Conservation (phyloP, 768 basidiomycete genomes). For the Gloeophyllum trabeum region DNA sequence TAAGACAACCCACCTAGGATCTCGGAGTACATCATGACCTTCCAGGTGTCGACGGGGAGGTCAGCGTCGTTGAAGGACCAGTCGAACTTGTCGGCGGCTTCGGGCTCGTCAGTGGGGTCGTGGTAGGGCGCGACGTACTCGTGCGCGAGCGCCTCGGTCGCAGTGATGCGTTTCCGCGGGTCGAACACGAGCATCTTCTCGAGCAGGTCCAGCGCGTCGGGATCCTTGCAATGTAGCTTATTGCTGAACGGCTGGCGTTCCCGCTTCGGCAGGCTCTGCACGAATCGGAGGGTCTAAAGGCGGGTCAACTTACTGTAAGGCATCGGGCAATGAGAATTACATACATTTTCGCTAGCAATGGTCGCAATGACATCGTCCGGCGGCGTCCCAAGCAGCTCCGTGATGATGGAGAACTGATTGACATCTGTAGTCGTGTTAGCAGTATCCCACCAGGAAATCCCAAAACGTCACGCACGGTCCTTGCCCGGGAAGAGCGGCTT, state of each 20-base stretch:
- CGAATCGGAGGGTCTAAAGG: constrained; percentile 86
- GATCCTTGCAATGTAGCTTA: constrained; percentile 83
- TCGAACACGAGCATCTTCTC: constrained; percentile 99
- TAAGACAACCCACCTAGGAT: constrained; percentile 62
- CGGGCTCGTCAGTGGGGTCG: constrained; percentile 95
- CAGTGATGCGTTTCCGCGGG: constrained; percentile 93
- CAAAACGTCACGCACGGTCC: constrained; percentile 69
- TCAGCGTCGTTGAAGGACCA: constrained; percentile 99
- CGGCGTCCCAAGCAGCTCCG: constrained; percentile 95
- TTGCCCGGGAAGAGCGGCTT: constrained; percentile 99
- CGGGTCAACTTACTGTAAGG: neutral
- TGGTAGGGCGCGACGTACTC: constrained; percentile 97
- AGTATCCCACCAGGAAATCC: constrained; percentile 4
- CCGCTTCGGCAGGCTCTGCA: constrained; percentile 95
- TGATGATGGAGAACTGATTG: constrained; percentile 99
- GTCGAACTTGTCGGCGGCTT: constrained; percentile 89
- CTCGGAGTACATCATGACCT: constrained; percentile 99
- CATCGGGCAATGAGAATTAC: constrained; percentile 14
- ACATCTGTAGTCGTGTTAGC: constrained; percentile 53
- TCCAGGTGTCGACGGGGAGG: constrained; percentile 97
- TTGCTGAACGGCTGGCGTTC: constrained; percentile 92
- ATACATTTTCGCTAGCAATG: constrained; percentile 93
- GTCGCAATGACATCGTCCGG: constrained; percentile 99
- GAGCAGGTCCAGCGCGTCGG: constrained; percentile 84
- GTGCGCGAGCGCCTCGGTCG: constrained; percentile 80